These are phyloP conservation scores for Malus orientalis DNA, from an alignment of 306 rosid genomes.

Conservation along the genomic window DNA sequence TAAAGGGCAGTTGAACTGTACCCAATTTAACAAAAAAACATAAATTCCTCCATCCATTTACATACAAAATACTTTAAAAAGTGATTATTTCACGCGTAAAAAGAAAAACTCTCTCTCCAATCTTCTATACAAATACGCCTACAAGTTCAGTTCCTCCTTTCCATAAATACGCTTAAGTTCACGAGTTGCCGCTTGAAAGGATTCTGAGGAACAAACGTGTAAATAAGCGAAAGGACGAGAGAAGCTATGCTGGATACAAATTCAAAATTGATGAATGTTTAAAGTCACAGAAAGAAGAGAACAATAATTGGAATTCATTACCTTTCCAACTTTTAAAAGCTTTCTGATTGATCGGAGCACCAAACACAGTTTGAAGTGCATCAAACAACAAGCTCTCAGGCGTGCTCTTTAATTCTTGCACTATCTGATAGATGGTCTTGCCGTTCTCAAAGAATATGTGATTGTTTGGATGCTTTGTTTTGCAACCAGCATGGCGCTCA, in stretches of 20 bases:
- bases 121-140: slow-evolving; percentile 12
- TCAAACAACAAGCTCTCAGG: slow-evolving; percentile 72
- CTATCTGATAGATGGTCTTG: slow-evolving; percentile 75
- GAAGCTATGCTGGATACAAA: background rate
- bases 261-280: too few species aligned
- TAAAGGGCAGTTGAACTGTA: background rate
- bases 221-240: background rate
- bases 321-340: slow-evolving; percentile 80
- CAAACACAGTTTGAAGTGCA: slow-evolving; percentile 66
- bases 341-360: slow-evolving; percentile 80
- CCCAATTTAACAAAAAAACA: background rate
- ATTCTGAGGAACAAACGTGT: slow-evolving; percentile 40
- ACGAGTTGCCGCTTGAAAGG: slow-evolving; percentile 81
- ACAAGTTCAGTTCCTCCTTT: slow-evolving; percentile 54
- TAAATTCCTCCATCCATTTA: slow-evolving; percentile 6
- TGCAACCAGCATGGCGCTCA: slow-evolving; percentile 82
- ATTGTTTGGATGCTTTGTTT: slow-evolving; percentile 83
- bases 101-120: slow-evolving; percentile 12
- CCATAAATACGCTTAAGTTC: slow-evolving; percentile 95
- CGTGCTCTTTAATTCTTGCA: slow-evolving; percentile 76
- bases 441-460: slow-evolving; percentile 82
- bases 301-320: slow-evolving; percentile 6
- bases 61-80: background rate
- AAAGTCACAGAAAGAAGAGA: background rate
- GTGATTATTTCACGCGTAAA: slow-evolving; percentile 16